Evolutionary conservation across 139 green algal species (phyloP).

Genomic region (Coelastrella sp.): DNA sequence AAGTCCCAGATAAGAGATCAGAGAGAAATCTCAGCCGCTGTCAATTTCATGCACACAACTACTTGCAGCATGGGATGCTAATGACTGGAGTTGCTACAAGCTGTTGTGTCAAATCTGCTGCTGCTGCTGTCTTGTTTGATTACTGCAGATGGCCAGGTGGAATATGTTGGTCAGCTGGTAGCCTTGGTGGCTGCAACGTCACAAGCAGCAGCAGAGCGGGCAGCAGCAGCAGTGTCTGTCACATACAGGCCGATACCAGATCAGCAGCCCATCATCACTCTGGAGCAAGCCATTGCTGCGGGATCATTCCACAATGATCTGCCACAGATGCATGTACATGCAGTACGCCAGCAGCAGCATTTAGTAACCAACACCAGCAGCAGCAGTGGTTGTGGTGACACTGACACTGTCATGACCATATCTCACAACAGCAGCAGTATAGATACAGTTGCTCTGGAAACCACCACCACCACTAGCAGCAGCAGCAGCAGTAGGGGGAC

Average conservation of each 20-base stretch:
- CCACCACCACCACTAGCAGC: slow-evolving; percentile 20
- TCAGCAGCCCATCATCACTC: neutral
- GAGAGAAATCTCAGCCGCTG: too few relatives aligned
- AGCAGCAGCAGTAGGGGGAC: too few relatives aligned
- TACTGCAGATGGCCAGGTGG: slow-evolving; percentile 19
- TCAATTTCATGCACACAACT: too few relatives aligned
- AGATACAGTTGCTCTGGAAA: too few relatives aligned
- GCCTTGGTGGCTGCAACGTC: slow-evolving; percentile 4
- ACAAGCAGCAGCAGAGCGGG: neutral
- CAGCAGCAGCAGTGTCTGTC: slow-evolving; percentile 20
- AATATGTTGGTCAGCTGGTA: slow-evolving; percentile 40
- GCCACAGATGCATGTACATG: neutral
- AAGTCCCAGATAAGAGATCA: too few relatives aligned
- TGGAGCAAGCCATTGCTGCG: slow-evolving; percentile 20
- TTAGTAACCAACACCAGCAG: neutral
- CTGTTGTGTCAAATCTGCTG: neutral
- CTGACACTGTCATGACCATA: too few relatives aligned
- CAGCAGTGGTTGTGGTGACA: neutral
- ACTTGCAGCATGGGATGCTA: too few relatives aligned
- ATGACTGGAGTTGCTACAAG: too few relatives aligned
- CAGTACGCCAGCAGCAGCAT: neutral
- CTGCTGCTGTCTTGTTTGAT: neutral
- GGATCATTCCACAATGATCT: slow-evolving; percentile 24
- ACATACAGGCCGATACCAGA: slow-evolving; percentile 15
- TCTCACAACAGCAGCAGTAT: too few relatives aligned